Evolutionary conservation across 306 rosid species (phyloP).

Genomic region (Quercus dentata): DNA sequence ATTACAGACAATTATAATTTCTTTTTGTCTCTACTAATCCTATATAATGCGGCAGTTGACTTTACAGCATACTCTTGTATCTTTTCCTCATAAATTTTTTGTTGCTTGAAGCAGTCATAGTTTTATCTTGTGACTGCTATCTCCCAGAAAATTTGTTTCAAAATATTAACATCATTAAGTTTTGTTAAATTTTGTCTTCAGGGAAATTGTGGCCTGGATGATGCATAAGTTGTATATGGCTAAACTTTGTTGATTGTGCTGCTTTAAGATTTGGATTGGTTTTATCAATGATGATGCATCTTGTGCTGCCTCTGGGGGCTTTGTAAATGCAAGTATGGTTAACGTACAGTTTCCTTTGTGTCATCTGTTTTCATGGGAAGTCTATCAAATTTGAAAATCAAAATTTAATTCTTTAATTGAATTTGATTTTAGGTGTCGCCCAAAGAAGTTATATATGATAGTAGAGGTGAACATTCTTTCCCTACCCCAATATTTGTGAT

Average conservation of each 20-base stretch:
- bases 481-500: neutral
- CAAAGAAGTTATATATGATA: slow-evolving; percentile 75
- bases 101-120: neutral
- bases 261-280: slow-evolving; percentile 87
- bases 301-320: slow-evolving; percentile 79
- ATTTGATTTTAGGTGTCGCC: slow-evolving; percentile 73
- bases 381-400: slow-evolving; percentile 13
- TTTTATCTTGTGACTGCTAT: neutral
- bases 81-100: neutral
- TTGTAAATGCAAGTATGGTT: slow-evolving; percentile 80
- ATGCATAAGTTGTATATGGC: slow-evolving; percentile 69
- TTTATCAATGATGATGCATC: slow-evolving; percentile 79
- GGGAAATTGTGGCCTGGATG: slow-evolving; percentile 46
- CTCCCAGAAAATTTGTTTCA: neutral
- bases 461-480: slow-evolving; percentile 55
- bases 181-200: slow-evolving; percentile 28
- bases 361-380: slow-evolving; percentile 10
- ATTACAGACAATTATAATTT: neutral
- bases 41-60: neutral
- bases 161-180: neutral
- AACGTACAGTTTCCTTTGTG: slow-evolving; percentile 11
- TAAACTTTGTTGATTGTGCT: slow-evolving; percentile 93
- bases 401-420: slow-evolving; percentile 26
- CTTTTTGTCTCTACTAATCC: neutral
- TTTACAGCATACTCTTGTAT: neutral